Conservation (phyloP, 2,329 filamentous ascomycete species). For the Immersiporthe knoxdaviesiana region DNA sequence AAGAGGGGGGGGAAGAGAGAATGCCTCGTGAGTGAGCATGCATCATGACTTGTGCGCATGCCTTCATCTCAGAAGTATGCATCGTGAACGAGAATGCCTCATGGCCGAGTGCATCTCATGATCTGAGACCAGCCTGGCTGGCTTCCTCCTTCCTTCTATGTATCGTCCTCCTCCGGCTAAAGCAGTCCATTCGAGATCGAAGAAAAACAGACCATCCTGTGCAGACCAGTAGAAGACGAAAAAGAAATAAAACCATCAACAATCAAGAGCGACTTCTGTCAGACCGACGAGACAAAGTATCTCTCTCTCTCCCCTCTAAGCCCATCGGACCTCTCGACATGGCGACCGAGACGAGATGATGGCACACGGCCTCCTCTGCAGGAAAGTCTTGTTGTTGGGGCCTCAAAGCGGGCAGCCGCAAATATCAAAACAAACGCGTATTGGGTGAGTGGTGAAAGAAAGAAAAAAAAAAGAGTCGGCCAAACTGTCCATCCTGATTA, state of each 20-base stretch:
- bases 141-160: neutral
- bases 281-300: neutral
- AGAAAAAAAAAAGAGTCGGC: neutral
- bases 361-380: neutral
- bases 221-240: neutral
- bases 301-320: too few relatives aligned
- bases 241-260: neutral
- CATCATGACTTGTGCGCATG: neutral
- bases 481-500: neutral
- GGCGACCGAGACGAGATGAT: neutral
- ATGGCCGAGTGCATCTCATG: neutral
- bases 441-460: neutral
- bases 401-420: neutral
- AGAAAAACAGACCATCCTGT: constrained; percentile 23
- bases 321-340: neutral
- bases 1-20: neutral
- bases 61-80: neutral
- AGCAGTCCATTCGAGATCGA: constrained; percentile 2
- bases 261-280: neutral
- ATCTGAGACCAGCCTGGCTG: neutral
- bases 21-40: neutral
- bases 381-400: neutral
- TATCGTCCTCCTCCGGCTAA: neutral
- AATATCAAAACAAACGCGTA: neutral
- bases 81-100: neutral